These are phyloP conservation scores for Chytriomyces confervae DNA, from an alignment of 192 early-diverging fungal genomes.

Conservation along the genomic window DNA sequence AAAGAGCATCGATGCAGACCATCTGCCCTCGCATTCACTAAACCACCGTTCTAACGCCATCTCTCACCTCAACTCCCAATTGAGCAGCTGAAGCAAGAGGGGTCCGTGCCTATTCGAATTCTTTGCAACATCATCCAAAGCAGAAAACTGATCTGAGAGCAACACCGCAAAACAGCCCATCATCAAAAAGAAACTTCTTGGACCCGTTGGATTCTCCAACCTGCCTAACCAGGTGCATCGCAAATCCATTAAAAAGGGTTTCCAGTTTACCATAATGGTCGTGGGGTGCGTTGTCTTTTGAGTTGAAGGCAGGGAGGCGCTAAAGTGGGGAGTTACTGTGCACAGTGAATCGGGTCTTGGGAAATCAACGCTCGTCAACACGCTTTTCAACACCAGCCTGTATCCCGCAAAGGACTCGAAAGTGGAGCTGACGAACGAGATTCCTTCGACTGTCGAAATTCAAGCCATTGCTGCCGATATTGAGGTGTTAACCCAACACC, in stretches of 20 bases:
- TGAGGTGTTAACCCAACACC: neutral
- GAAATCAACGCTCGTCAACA: conserved; percentile 69
- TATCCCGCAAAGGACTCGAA: conserved; percentile 83
- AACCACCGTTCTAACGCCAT: no score
- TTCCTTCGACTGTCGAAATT: conserved; percentile 66
- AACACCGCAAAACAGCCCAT: conserved; percentile 34
- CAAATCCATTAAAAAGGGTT: conserved; percentile 96
- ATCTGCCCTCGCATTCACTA: no score
- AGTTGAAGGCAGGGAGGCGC: no score
- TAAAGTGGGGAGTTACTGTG: neutral
- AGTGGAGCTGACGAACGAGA: conserved; percentile 67
- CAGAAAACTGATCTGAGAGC: no score
- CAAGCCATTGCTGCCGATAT: conserved; percentile 55
- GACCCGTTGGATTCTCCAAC: conserved; percentile 63
- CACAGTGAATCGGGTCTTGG: conserved; percentile 64
- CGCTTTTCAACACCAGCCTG: conserved; percentile 71
- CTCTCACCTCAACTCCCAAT: no score
- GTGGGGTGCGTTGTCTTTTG: conserved; percentile 50
- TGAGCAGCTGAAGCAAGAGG: no score
- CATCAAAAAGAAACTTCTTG: conserved; percentile 59
- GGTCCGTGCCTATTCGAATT: no score
- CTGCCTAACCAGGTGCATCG: conserved; percentile 70
- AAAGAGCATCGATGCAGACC: no score
- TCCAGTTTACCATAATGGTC: conserved; percentile 78
- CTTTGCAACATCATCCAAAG: no score